Base-by-base conservation (phyloP, 2,329 filamentous ascomycete genomes). In the Fusarium hainanense region DNA sequence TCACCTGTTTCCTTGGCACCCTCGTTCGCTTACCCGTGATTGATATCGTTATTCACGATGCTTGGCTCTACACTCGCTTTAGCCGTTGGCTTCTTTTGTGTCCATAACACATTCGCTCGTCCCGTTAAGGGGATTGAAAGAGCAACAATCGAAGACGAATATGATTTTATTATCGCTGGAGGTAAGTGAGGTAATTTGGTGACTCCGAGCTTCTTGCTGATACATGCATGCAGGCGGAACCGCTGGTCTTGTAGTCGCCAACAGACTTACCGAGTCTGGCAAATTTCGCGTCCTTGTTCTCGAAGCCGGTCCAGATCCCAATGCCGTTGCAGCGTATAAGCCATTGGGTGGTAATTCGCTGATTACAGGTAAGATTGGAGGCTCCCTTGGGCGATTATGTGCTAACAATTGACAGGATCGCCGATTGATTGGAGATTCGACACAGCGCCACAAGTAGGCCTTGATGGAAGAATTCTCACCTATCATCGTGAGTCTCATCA, bases 131-230 rank as follows among this genome's bases (percentile, higher is more conserved):
- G 49, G 0, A 59, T 59, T 13, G 56, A 59, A 2, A 55, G 56
- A 10, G 56, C 56, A 18, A 42, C 40, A 2, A 55, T 59, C 1
- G 41, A 59, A 12, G 56, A 59, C 2, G 54, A 50, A 4, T 64
- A 64, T 23, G 62, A 64, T 7, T 64, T 64, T 11, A 37, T 64
- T 7, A 64, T 64, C 14, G 51, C 61, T 11, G 62, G 62, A 12
- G 62, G 59, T 32, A 14, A 25, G 25, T 40, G 2, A 7, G 0
- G 3, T 0, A 6, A 3, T 9, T 7, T 0, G 3, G 14, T 1
- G 8, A 1, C 4, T 8, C 2, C 0, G 4, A 3, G 1, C 2
- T 4, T 7, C 6, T 0, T 7, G 27, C 5, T 25, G 14, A 57
- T 3, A 0, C 4, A 10, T 14, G 0, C 0, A 0, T 41, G 9